Conservation (phyloP, 169 alveolate species). For the Plasmodium coatneyi region DNA sequence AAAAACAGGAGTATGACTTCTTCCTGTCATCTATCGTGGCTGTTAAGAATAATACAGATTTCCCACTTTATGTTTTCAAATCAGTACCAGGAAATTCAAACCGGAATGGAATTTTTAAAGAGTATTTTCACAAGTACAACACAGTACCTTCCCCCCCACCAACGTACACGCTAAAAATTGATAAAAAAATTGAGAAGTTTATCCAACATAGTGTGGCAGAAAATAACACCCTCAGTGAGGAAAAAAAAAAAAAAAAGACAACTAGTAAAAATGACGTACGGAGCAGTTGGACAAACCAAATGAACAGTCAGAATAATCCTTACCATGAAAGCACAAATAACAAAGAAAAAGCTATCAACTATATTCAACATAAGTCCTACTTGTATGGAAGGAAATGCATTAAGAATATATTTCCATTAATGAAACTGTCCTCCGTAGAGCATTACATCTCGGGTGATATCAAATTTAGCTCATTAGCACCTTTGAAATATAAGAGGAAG, state of each 20-base stretch:
- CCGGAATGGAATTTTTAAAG: slow-evolving; percentile 49
- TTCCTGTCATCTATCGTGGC: slow-evolving; percentile 64
- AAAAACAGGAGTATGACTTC: slow-evolving; percentile 73
- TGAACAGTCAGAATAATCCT: background rate
- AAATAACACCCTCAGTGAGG: background rate
- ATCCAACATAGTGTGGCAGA: slow-evolving; percentile 10
- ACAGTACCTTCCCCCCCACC: slow-evolving; percentile 74
- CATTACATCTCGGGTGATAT: slow-evolving; percentile 73
- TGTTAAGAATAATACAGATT: slow-evolving; percentile 70
- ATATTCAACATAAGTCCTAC: slow-evolving; percentile 20
- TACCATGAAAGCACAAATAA: background rate
- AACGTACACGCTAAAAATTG: slow-evolving; percentile 66
- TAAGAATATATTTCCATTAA: slow-evolving; percentile 71
- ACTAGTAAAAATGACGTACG: background rate
- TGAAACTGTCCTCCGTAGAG: slow-evolving; percentile 65
- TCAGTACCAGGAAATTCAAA: slow-evolving; percentile 73
- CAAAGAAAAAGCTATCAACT: background rate
- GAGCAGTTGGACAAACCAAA: background rate
- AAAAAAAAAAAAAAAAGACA: background rate
- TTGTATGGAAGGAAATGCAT: slow-evolving; percentile 44
- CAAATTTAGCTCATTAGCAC: slow-evolving; percentile 72
- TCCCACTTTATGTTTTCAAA: slow-evolving; percentile 51
- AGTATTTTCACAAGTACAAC: slow-evolving; percentile 58
- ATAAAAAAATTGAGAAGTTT: slow-evolving; percentile 51
- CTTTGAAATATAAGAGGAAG: slow-evolving; percentile 59